A percentile compares a stretch with the other conserved stretches of the same genome.
phyloP scores from a whole-genome alignment of 2,329 filamentous ascomycete genomes.

The Ascochyta rabiei region DNA sequence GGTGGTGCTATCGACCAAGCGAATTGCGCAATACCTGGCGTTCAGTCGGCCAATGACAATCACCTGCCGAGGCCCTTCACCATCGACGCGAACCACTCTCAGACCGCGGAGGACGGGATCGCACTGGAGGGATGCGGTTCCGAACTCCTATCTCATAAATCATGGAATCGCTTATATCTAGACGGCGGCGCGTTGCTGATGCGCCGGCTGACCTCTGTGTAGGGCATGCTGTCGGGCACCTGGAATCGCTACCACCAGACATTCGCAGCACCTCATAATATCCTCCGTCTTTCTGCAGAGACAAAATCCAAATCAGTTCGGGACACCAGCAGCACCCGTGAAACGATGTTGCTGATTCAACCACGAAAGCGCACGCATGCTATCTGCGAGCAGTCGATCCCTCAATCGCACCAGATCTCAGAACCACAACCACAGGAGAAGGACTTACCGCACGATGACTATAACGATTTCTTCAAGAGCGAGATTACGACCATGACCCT shows the following conservation, averaged over 20 bases:
- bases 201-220: not conserved
- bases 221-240: constrained; percentile 14
- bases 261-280: constrained; percentile 1
- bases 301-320: no score
- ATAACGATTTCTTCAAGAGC: not conserved
- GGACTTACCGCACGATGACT: not conserved
- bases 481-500: not conserved
- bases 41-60: constrained; percentile 5
- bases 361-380: constrained; percentile 4
- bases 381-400: not conserved
- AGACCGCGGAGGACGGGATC: constrained; percentile 5
- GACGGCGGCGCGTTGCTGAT: not conserved
- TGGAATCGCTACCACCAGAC: constrained; percentile 1
- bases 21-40: constrained; percentile 15
- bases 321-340: not conserved
- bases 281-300: not conserved
- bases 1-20: constrained; percentile 9
- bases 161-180: constrained; percentile 8
- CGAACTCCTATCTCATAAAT: constrained; percentile 3
- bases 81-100: constrained; percentile 10
- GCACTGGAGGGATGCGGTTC: constrained; percentile 1
- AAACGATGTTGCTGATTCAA: constrained; percentile 6
- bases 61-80: constrained; percentile 8
- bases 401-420: not conserved
- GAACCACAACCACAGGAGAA: not conserved